Evolutionary conservation across 2,329 filamentous ascomycete species (phyloP).

Genomic region (Penicillium expansum): DNA sequence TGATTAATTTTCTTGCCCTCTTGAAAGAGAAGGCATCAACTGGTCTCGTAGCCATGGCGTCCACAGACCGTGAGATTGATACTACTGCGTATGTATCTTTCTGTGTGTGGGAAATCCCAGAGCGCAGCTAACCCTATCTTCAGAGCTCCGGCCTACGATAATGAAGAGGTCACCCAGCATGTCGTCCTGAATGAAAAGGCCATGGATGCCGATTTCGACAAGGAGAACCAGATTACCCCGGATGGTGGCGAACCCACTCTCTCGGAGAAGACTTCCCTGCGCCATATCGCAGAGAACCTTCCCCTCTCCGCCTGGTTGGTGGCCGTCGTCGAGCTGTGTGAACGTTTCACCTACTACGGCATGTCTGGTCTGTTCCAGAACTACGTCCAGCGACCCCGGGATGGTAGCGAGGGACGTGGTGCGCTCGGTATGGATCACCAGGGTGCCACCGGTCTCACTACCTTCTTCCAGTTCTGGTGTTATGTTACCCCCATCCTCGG

Average conservation of each 20-base stretch:
- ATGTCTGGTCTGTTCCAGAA: conserved; percentile 57
- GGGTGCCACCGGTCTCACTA: conserved; percentile 50
- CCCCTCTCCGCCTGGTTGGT: conserved; percentile 57
- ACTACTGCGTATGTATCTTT: conserved; percentile 23
- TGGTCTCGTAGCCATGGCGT: conserved; percentile 22
- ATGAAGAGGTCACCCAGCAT: conserved; percentile 13
- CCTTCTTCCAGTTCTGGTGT: conserved; percentile 57
- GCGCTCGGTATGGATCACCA: conserved; percentile 45
- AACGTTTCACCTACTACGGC: conserved; percentile 60
- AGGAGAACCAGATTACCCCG: conserved; percentile 34
- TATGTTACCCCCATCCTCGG: conserved; percentile 59
- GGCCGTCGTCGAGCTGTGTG: conserved; percentile 55
- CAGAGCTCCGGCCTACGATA: conserved; percentile 21
- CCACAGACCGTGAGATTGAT: conserved; percentile 29
- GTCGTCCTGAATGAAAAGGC: conserved; percentile 26
- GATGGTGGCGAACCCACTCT: conserved; percentile 56
- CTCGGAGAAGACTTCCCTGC: conserved; percentile 51
- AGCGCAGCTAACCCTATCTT: conserved; percentile 2
- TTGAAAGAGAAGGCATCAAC: conserved; percentile 4
- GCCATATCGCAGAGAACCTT: conserved; percentile 55
- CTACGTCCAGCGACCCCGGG: conserved; percentile 48
- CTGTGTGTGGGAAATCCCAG: not conserved
- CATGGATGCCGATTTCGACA: conserved; percentile 24
- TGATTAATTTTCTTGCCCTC: conserved; percentile 9
- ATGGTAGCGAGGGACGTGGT: conserved; percentile 41